A percentile compares a stretch with the other conserved stretches of the same genome.
These are phyloP conservation scores for Alternaria novae-zelandiae DNA, from an alignment of 2,329 filamentous ascomycete genomes.

Conservation along the genomic window DNA sequence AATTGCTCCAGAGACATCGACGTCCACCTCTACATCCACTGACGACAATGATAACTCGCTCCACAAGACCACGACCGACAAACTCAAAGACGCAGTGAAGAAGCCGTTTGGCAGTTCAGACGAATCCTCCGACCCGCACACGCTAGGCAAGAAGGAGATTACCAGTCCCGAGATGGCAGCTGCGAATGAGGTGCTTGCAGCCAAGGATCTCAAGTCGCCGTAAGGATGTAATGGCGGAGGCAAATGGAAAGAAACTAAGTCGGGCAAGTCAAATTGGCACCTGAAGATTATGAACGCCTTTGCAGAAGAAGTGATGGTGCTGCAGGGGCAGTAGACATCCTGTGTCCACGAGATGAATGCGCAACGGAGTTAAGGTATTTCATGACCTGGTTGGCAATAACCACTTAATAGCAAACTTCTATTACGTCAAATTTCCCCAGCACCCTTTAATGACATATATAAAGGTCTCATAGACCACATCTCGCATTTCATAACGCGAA, in stretches of 20 bases:
- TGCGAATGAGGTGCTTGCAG: constrained; percentile 11
- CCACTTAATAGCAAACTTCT: neutral
- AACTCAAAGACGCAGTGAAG: constrained; percentile 15
- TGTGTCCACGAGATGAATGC: neutral
- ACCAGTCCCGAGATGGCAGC: constrained; percentile 10
- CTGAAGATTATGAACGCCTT: neutral
- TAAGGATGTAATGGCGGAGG: neutral
- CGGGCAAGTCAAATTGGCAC: neutral
- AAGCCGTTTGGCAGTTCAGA: constrained; percentile 7
- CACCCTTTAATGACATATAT: neutral
- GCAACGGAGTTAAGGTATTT: neutral
- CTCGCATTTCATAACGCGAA: neutral
- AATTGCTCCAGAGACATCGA: neutral
- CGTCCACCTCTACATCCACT: neutral
- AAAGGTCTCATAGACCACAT: neutral
- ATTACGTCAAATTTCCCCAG: neutral
- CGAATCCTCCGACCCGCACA: neutral
- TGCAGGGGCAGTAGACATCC: neutral
- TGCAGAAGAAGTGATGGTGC: neutral
- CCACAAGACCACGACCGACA: constrained; percentile 6
- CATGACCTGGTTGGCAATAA: neutral
- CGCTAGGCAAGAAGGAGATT: neutral
- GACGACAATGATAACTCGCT: neutral
- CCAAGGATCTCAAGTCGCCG: constrained; percentile 7
- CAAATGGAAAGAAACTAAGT: neutral